These are phyloP conservation scores for Dothistroma pini DNA, from an alignment of 2,329 filamentous ascomycete genomes.

Conservation along the genomic window DNA sequence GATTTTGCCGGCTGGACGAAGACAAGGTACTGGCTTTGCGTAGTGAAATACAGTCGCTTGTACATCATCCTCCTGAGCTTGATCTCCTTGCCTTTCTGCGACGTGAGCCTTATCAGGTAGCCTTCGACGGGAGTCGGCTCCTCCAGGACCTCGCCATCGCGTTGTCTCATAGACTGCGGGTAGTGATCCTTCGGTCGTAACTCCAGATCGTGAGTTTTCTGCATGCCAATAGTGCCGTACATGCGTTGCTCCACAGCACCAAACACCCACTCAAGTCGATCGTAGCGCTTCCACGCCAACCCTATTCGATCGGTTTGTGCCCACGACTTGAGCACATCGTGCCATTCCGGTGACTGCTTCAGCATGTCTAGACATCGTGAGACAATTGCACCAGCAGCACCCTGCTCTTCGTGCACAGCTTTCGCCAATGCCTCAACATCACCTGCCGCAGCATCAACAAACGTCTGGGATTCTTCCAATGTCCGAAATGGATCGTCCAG, in stretches of 20 bases:
- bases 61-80: slow-evolving; percentile 59
- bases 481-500: slow-evolving; percentile 59
- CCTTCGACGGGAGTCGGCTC: slow-evolving; percentile 64
- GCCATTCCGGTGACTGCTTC: slow-evolving; percentile 55
- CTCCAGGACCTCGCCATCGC: slow-evolving; percentile 45
- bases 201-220: slow-evolving; percentile 63
- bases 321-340: slow-evolving; percentile 58
- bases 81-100: slow-evolving; percentile 57
- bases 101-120: slow-evolving; percentile 62
- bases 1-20: slow-evolving; percentile 60
- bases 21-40: slow-evolving; percentile 59
- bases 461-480: slow-evolving; percentile 44
- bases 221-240: slow-evolving; percentile 67
- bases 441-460: slow-evolving; percentile 43
- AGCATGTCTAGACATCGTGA: slow-evolving; percentile 58
- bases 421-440: slow-evolving; percentile 45
- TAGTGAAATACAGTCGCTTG: slow-evolving; percentile 63
- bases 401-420: slow-evolving; percentile 51
- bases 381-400: slow-evolving; percentile 55
- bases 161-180: slow-evolving; percentile 48
- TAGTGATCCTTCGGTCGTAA: slow-evolving; percentile 64
- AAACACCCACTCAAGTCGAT: slow-evolving; percentile 65
- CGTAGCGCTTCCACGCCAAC: slow-evolving; percentile 66
- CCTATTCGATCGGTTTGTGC: slow-evolving; percentile 57
- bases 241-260: slow-evolving; percentile 64